Evolutionary conservation across 2,329 filamentous ascomycete genomes (phyloP), one percentile per base, ranked within the genome.

Genomic region (Alternaria conjuncta): DNA sequence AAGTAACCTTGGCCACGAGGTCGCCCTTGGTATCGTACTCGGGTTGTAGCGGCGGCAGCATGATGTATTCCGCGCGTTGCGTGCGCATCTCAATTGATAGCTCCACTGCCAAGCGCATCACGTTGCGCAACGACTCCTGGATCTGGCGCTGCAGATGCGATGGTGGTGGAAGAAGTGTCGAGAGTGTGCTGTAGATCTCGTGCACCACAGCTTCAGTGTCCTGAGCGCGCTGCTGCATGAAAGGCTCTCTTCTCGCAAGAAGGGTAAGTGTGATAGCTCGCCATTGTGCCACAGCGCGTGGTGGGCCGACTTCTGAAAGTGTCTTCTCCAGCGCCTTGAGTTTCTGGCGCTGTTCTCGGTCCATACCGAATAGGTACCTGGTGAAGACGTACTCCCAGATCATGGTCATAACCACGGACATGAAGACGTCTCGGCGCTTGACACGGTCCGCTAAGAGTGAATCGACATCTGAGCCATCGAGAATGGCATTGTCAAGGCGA

Each of bases 301-400:
- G 86, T 26, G 95, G 93, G 53, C 82, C 96, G 72, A 97, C 92
- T 78, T 99, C 96, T 20, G 88, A 87, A 28, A 99, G 86, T 43
- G 92, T 90, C 84, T 97, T 97, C 83, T 99, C 96, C 9, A 99
- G 87, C 32, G 92, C 90, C 84, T 99, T 98, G 79, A 99, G 90
- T 82, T 98, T 98, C 81, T 98, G 94, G 73, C 96, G 89, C 82
- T 99, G 96, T 81, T 98, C 96, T 73, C 94, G 89, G 79, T 99
- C 96, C 93, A 99, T 97, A 73, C 96, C 96, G 79, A 99, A 99
- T 25, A 99, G 89, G 80, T 99, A 99, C 68, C 96, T 90, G 9
- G 95, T 97, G 78, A 99, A 99, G 78, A 99, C 90, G 76, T 96
- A 97, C 81, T 99, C 96, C 94, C 94, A 99, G 55, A 99, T 90